Evolutionary conservation across 257 asterid genomes (phyloP).

Genomic region (Solanum virginianum): DNA sequence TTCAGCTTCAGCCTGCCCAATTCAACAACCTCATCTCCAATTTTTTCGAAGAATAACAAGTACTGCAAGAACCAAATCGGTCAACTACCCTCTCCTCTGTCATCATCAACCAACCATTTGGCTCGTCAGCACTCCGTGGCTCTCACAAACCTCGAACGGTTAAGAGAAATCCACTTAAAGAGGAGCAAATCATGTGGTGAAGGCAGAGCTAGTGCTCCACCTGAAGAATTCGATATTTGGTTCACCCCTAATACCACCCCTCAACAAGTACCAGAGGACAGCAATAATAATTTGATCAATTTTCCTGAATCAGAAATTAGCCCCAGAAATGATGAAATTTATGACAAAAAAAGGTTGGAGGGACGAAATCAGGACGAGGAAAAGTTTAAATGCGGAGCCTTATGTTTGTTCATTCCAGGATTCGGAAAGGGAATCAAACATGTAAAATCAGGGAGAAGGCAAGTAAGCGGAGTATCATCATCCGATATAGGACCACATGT

Average conservation of each 20-base stretch:
- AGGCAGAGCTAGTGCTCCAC: slow-evolving; percentile 45
- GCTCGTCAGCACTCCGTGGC: slow-evolving; percentile 61
- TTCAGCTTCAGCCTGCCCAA: slow-evolving; percentile 54
- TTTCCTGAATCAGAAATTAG: neutral
- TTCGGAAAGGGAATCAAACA: slow-evolving; percentile 42
- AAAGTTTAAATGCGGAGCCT: slow-evolving; percentile 62
- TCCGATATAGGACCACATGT: slow-evolving; percentile 1
- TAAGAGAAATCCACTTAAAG: slow-evolving; percentile 36
- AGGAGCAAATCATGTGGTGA: slow-evolving; percentile 78
- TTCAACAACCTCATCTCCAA: slow-evolving; percentile 40
- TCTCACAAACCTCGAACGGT: slow-evolving; percentile 49
- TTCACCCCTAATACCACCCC: neutral
- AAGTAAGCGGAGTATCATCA: slow-evolving; percentile 11
- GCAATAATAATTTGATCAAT: neutral
- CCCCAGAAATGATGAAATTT: neutral
- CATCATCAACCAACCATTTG: slow-evolving; percentile 10
- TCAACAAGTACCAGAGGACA: neutral
- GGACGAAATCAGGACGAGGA: slow-evolving; percentile 4
- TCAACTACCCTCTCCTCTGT: slow-evolving; percentile 2
- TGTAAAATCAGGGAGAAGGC: slow-evolving; percentile 24
- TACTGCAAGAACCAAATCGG: slow-evolving; percentile 2
- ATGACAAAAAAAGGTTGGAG: neutral
- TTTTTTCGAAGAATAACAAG: slow-evolving; percentile 13
- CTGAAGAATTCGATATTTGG: slow-evolving; percentile 55
- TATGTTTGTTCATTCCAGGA: slow-evolving; percentile 68